Evolutionary conservation across 108 stramenopile genomes (phyloP), one percentile per base, ranked within the genome.

Genomic region (Nannochloropsis salina): DNA sequence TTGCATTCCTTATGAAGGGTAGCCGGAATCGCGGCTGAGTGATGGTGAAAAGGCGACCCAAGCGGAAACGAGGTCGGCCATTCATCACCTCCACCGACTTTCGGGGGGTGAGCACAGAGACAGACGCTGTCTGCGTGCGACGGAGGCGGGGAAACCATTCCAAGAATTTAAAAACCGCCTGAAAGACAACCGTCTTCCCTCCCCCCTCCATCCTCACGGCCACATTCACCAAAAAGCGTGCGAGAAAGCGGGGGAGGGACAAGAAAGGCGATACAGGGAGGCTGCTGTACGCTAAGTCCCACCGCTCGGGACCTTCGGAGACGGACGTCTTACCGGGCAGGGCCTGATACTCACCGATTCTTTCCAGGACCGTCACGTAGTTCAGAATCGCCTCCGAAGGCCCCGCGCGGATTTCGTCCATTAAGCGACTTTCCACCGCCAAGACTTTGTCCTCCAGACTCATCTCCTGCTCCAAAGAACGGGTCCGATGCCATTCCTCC

Each of bases 71-170:
- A 3, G 61, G 61, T 15, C 61, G 61, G 61, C 61, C 61, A 8
- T n/a, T 74, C 61, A 74, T 74, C n/a, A 74, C 61, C 61, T 74
- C 61, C n/a, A 74, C 61, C 61, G 61, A n/a, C 61, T 74, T 74
- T 74, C 61, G 15, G 20, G 61, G 61, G 20, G 61, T n/a, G 8
- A n/a, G 20, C 61, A 8, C 61, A 8, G 61, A 74, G 20, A 74
- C 61, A 15, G n/a, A 1, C 61, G 61, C 61, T n/a, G 15, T 74
- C n/a, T 74, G 61, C n/a, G 61, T 74, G 20, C 61, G 61, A 15
- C 61, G 15, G 20, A 74, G n/a, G 61, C 61, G 61, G n/a, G 61
- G 61, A n/a, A 74, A 74, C 61, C 61, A 74, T n/a, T 74, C 61
- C 15, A 74, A 74, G 8, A 74, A 74, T 74, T 74, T 74, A 0